Conservation (phyloP, 495 filamentous ascomycete species). For the Letharia columbiana region DNA sequence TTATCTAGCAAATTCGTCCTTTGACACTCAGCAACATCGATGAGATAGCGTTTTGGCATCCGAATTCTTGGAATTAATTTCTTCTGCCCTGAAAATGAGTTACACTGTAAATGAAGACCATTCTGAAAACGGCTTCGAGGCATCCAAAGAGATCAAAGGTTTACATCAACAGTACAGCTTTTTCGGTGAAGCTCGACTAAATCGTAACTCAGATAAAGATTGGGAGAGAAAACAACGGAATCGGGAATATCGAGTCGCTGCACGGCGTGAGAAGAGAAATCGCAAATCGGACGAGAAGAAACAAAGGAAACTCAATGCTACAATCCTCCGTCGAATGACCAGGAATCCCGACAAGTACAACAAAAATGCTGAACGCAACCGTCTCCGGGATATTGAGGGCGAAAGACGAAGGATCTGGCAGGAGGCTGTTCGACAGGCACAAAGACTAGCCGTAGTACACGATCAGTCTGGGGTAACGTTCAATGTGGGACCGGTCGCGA, state of each 20-base stretch:
- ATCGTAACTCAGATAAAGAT: slow-evolving; percentile 17
- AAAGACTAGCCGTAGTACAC: slow-evolving; percentile 29
- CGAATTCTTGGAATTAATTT: not conserved
- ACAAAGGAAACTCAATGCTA: slow-evolving; percentile 32
- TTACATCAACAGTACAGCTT: not conserved
- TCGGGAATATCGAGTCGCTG: slow-evolving; percentile 30
- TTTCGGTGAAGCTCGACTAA: not conserved
- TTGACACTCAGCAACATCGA: too few relatives aligned
- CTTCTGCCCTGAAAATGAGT: not conserved
- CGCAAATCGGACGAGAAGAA: slow-evolving; percentile 35
- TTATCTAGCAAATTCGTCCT: too few relatives aligned
- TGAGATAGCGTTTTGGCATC: not conserved
- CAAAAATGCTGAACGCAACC: slow-evolving; percentile 34
- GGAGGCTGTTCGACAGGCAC: slow-evolving; percentile 29
- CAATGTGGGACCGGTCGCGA: slow-evolving; percentile 31
- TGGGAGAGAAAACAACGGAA: slow-evolving; percentile 31
- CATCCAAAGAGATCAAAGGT: not conserved
- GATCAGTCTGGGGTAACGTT: slow-evolving; percentile 31
- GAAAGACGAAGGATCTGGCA: slow-evolving; percentile 29
- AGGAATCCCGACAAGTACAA: slow-evolving; percentile 32
- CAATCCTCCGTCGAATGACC: slow-evolving; percentile 31
- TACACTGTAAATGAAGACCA: not conserved
- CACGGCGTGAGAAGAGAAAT: slow-evolving; percentile 33
- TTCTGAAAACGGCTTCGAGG: not conserved
- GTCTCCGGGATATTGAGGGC: slow-evolving; percentile 25